Conservation (phyloP, 805 yeast genomes). For the Kazachstania taianensis region DNA sequence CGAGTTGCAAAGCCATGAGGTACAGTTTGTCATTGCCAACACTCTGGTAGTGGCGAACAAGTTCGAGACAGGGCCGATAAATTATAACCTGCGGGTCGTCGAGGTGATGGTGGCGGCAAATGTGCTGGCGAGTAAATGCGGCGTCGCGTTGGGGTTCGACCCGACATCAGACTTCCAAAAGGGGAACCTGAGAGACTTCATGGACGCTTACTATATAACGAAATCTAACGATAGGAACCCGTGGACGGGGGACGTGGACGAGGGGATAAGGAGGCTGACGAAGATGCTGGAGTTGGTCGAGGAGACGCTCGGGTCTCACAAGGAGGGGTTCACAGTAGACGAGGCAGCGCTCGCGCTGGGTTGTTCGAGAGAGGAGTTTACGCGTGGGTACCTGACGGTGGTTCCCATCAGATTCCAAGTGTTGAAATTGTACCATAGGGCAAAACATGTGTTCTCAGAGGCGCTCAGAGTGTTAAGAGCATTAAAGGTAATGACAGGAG, state of each 20-base stretch:
- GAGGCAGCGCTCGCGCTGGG: conserved; percentile 39
- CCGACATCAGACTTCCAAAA: conserved; percentile 23
- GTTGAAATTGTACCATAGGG: conserved; percentile 47
- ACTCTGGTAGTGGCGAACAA: conserved; percentile 55
- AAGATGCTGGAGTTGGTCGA: conserved; percentile 38
- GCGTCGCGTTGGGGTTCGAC: conserved; percentile 26
- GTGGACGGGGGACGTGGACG: conserved; percentile 41
- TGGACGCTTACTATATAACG: conserved; percentile 38
- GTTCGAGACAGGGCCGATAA: conserved; percentile 57
- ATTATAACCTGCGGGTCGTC: conserved; percentile 62
- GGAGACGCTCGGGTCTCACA: conserved; percentile 29
- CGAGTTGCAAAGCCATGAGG: conserved; percentile 30
- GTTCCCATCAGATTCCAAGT: conserved; percentile 48
- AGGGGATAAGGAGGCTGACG: conserved; percentile 33
- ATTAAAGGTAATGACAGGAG: conserved; percentile 32
- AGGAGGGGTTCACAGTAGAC: conserved; percentile 40
- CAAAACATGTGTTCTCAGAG: conserved; percentile 55
- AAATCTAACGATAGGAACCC: conserved; percentile 17
- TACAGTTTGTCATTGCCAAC: conserved; percentile 53
- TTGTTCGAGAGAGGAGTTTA: conserved; percentile 34
- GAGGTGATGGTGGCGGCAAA: conserved; percentile 60
- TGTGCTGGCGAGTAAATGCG: conserved; percentile 40
- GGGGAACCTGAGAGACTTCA: conserved; percentile 56
- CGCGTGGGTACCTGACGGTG: conserved; percentile 36
- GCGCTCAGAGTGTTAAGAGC: conserved; percentile 48